A percentile compares a stretch with the other conserved stretches of the same genome.
phyloP scores from a whole-genome alignment of 306 rosid species.

The Ormosia semicastrata region DNA sequence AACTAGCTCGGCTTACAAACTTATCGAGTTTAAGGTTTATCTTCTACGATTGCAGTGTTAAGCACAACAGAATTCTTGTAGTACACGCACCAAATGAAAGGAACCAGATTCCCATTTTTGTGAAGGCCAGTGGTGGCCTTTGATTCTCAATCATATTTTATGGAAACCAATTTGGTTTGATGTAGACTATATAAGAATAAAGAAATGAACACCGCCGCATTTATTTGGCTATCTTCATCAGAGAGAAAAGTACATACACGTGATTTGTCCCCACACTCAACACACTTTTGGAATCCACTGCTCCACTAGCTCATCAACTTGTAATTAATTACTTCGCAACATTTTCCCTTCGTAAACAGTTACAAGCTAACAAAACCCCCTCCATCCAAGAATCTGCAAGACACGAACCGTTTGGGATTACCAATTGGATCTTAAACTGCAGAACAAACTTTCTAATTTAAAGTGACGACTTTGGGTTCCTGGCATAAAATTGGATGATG shows the following conservation, averaged over 20 bases:
- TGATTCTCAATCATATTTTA: background rate
- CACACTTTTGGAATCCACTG: background rate
- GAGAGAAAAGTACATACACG: background rate
- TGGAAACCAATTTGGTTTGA: background rate
- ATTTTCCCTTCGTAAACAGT: background rate
- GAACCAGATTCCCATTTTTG: background rate
- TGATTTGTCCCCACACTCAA: background rate
- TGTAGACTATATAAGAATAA: no score
- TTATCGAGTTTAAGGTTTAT: background rate
- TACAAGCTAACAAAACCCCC: background rate
- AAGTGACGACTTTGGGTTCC: background rate
- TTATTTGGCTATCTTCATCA: background rate
- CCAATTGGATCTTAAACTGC: background rate
- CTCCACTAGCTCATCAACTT: background rate
- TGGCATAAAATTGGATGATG: no score
- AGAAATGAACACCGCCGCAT: background rate
- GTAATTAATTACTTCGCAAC: background rate
- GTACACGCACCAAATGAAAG: background rate
- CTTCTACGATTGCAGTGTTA: background rate
- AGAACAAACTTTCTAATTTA: background rate
- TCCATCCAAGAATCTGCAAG: background rate
- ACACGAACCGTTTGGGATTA: background rate
- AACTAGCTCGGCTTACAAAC: background rate
- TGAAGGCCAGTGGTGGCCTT: background rate
- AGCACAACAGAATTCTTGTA: background rate